Conservation (phyloP, 257 asterid species). For the Pogostemon cablin region DNA sequence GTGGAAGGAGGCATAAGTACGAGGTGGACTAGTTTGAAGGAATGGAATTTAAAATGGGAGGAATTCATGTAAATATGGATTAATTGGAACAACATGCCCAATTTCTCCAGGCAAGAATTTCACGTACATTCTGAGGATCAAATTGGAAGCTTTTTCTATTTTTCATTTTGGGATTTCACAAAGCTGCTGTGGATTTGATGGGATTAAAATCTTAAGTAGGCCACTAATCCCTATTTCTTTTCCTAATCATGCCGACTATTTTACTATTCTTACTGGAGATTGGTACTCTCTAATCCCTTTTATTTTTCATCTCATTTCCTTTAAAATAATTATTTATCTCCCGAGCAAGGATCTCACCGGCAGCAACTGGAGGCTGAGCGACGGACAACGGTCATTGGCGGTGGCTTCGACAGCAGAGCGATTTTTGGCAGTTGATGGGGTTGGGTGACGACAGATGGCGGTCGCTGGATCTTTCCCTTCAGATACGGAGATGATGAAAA, state of each 20-base stretch:
- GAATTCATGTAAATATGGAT: slow-evolving; percentile 86
- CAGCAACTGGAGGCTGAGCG: too few relatives aligned
- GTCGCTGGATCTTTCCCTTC: too few relatives aligned
- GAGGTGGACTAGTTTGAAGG: slow-evolving; percentile 40
- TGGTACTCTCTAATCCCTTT: slow-evolving; percentile 49
- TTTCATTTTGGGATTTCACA: slow-evolving; percentile 89
- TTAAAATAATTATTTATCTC: background rate
- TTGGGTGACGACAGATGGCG: too few relatives aligned
- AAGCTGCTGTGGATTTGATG: slow-evolving; percentile 94
- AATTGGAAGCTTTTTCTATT: slow-evolving; percentile 90
- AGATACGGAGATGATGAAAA: too few relatives aligned
- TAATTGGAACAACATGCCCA: slow-evolving; percentile 93
- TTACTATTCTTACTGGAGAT: slow-evolving; percentile 71
- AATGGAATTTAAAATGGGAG: slow-evolving; percentile 86
- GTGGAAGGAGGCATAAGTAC: too few relatives aligned
- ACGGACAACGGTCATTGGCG: too few relatives aligned
- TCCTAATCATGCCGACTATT: slow-evolving; percentile 66
- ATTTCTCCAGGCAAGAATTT: slow-evolving; percentile 90
- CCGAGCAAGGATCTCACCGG: too few relatives aligned
- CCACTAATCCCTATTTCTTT: slow-evolving; percentile 90
- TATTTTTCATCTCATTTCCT: background rate
- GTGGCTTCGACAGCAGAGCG: too few relatives aligned
- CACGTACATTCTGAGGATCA: slow-evolving; percentile 93
- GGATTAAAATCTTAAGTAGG: slow-evolving; percentile 79
- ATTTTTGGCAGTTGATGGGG: too few relatives aligned